Conservation (phyloP, 1,284 basidiomycete genomes). For the Entoloma clypeatum region DNA sequence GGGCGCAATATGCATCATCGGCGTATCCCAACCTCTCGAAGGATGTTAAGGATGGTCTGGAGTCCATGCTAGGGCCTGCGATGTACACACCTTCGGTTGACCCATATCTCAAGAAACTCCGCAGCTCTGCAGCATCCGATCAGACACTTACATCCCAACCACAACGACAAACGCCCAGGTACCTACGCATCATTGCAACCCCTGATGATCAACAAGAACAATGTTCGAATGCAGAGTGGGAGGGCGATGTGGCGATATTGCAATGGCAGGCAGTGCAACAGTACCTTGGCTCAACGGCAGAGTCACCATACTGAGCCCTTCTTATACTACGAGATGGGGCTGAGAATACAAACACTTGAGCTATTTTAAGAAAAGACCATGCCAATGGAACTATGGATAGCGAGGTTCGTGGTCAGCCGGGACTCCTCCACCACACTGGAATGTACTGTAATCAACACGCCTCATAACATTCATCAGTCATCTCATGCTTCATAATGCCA, state of each 20-base stretch:
- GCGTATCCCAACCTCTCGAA: slow-evolving; percentile 6
- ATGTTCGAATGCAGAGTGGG: slow-evolving; percentile 4
- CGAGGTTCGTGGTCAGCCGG: no score
- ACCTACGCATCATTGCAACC: slow-evolving; percentile 9
- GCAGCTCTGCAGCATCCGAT: slow-evolving; percentile 7
- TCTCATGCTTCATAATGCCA: no score
- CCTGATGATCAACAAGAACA: slow-evolving; percentile 3
- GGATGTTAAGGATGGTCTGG: slow-evolving; percentile 5
- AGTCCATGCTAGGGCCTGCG: slow-evolving; percentile 8
- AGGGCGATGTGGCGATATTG: slow-evolving; percentile 10
- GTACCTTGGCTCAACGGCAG: slow-evolving; percentile 8
- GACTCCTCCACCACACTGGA: no score
- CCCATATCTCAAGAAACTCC: slow-evolving; percentile 2
- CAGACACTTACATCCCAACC: slow-evolving; percentile 5
- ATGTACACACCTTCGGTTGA: slow-evolving; percentile 9
- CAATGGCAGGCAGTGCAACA: slow-evolving; percentile 4
- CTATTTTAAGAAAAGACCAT: no score
- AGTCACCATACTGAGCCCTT: no score
- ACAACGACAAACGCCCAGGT: slow-evolving; percentile 6
- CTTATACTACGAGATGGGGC: no score
- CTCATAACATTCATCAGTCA: no score
- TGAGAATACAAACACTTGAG: no score
- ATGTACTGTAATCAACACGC: no score
- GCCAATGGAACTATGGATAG: no score
- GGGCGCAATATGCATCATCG: slow-evolving; percentile 7